These are phyloP conservation scores for Panaeolus cyanescens DNA, from an alignment of 768 basidiomycete genomes.

Conservation along the genomic window DNA sequence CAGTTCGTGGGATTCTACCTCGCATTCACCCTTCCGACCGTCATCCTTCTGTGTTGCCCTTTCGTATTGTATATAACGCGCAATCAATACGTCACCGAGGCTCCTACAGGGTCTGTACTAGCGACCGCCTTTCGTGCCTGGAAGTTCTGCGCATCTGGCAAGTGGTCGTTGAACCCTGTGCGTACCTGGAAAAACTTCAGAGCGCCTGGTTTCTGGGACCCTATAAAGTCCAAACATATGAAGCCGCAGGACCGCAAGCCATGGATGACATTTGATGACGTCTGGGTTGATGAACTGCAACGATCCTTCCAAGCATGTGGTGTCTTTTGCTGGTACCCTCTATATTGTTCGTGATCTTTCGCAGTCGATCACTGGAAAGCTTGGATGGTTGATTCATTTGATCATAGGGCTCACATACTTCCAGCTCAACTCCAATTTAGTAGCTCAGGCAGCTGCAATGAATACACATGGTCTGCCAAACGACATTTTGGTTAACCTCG, in stretches of 20 bases:
- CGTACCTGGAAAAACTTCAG: constrained; percentile 44
- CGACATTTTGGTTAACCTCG: constrained; percentile 71
- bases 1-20: constrained; percentile 52
- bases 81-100: constrained; percentile 49
- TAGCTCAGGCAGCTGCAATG: constrained; percentile 77
- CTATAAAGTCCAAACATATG: constrained; percentile 57
- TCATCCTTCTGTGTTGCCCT: constrained; percentile 58
- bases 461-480: constrained; percentile 64
- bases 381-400: not conserved
- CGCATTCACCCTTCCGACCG: constrained; percentile 58
- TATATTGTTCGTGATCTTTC: constrained; percentile 50
- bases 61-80: constrained; percentile 52
- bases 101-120: constrained; percentile 62
- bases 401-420: constrained; percentile 62
- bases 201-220: constrained; percentile 66
- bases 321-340: constrained; percentile 58
- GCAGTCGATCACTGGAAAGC: not conserved
- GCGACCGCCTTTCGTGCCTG: constrained; percentile 44
- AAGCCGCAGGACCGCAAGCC: constrained; percentile 40
- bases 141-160: constrained; percentile 39
- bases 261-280: constrained; percentile 77
- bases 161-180: constrained; percentile 55
- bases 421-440: constrained; percentile 72
- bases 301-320: constrained; percentile 69
- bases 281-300: constrained; percentile 71